Base-by-base conservation (phyloP, 495 filamentous ascomycete species). In the Penicillium maclennaniae region DNA sequence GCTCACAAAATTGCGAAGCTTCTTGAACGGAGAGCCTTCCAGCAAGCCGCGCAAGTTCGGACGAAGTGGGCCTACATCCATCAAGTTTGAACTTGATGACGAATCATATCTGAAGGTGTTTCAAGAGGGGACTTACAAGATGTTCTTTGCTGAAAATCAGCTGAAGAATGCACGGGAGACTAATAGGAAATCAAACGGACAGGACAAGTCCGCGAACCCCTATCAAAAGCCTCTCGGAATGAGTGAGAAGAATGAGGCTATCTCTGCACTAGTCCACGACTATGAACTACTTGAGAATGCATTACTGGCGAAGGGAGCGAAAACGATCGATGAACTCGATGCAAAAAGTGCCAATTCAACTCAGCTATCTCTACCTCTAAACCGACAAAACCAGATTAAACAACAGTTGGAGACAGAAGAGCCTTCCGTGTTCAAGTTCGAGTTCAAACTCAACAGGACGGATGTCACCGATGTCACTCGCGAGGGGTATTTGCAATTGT, bases 311-410 rank as follows among this genome's bases (percentile, higher is more conserved):
- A 77, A 69, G 37, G 82, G 77, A 0, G 88, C 81, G 14, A 89
- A 89, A 64, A 79, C 80, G 0, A 89, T 84, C 60, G 43, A 62
- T 17, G 78, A 92, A 48, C 66, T 87, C 17, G 69, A 84, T 65
- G 86, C 88, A 0, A 73, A 83, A 1, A 66, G 67, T 8, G 44
- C 47, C 0, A 7, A 28, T 6, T 4, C 48, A 12, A 43, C 28
- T 6, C 6, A n/a, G 42, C 28, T 21, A 51, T 21, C 17, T 39
- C 6, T 21, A 27, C 8, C 7, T 12, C 10, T 7, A 6, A 51
- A 17, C 10, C 52, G 19, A 21, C 31, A 16, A 23, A 23, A 42
- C 26, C 21, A 59, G 16, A n/a, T 10, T 37, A n/a, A 10, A 6
- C 12, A 20, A 3, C 25, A 61, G 6, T 41, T 63, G 23, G 20